A percentile compares a stretch with the other conserved stretches of the same genome.
These are phyloP conservation scores for Malassezia restricta DNA, from an alignment of 1,284 basidiomycete genomes.

Conservation along the genomic window DNA sequence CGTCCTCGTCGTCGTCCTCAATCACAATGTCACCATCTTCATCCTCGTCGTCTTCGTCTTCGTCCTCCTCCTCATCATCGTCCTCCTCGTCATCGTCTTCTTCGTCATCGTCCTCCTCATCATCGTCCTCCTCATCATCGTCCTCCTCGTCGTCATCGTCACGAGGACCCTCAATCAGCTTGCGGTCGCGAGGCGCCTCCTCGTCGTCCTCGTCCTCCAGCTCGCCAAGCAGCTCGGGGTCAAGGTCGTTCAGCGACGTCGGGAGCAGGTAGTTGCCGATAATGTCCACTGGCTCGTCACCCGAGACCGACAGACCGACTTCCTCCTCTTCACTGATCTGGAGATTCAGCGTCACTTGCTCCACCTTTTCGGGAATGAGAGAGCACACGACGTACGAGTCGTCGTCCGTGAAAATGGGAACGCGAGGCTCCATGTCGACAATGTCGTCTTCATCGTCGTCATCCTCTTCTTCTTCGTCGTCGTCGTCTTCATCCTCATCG, in stretches of 20 bases:
- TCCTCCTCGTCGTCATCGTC: slow-evolving; percentile 19
- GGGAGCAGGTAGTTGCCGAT: slow-evolving; percentile 74
- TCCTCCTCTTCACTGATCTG: slow-evolving; percentile 60
- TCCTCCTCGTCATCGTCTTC: slow-evolving; percentile 31
- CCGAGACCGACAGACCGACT: slow-evolving; percentile 60
- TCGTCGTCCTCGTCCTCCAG: slow-evolving; percentile 52
- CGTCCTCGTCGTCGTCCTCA: slow-evolving; percentile 51
- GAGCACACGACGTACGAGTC: slow-evolving; percentile 50
- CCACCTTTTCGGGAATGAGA: slow-evolving; percentile 52
- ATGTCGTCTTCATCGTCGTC: slow-evolving; percentile 45
- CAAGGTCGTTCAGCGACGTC: slow-evolving; percentile 43
- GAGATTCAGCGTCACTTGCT: slow-evolving; percentile 55
- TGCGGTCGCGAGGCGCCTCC: slow-evolving; percentile 24
- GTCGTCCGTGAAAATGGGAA: slow-evolving; percentile 41
- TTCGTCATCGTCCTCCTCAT: slow-evolving; percentile 16
- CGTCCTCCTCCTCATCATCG: slow-evolving; percentile 18
- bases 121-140: slow-evolving; percentile 26
- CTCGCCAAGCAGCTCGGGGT: slow-evolving; percentile 51
- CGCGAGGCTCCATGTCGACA: slow-evolving; percentile 40
- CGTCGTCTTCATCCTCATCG: slow-evolving; percentile 50
- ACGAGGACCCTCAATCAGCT: neutral
- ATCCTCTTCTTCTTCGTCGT: slow-evolving; percentile 41
- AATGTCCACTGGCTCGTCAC: slow-evolving; percentile 74
- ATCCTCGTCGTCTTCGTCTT: slow-evolving; percentile 57
- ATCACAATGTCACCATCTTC: slow-evolving; percentile 57